Conservation (phyloP, 495 filamentous ascomycete genomes). For the Lasiosphaeris hirsuta region DNA sequence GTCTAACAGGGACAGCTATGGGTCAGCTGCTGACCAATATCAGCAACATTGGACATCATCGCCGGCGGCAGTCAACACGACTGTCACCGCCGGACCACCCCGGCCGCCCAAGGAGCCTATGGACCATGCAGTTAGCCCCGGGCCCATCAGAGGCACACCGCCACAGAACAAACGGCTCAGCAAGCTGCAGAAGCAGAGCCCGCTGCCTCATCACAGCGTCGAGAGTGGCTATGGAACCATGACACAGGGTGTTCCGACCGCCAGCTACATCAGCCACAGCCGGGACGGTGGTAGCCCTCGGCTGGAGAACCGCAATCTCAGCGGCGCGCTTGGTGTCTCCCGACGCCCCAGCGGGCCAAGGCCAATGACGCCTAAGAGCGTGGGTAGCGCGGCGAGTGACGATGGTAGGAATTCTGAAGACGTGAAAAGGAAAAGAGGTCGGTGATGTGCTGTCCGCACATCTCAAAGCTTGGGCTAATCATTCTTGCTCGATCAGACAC, state of each 20-base stretch:
- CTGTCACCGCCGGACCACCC: conserved; percentile 34
- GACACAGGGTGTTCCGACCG: conserved; percentile 39
- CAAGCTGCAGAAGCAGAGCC: conserved; percentile 43
- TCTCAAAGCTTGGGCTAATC: background rate
- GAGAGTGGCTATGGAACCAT: conserved; percentile 50
- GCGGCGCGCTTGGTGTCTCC: conserved; percentile 40
- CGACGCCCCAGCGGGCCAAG: conserved; percentile 50
- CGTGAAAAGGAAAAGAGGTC: conserved; percentile 50
- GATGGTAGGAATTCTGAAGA: conserved; percentile 34
- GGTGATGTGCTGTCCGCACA: conserved; percentile 10
- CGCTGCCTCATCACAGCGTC: conserved; percentile 44
- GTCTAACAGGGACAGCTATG: conserved; percentile 45
- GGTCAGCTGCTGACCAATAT: conserved; percentile 27
- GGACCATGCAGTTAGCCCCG: conserved; percentile 24
- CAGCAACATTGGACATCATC: conserved; percentile 42
- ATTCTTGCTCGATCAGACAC: conserved; percentile 40
- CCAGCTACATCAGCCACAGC: conserved; percentile 34
- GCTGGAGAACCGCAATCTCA: conserved; percentile 46
- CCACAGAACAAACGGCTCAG: conserved; percentile 37
- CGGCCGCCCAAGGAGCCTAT: conserved; percentile 53
- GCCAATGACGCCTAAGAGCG: conserved; percentile 49
- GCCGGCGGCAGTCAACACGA: conserved; percentile 27
- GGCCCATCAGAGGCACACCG: conserved; percentile 25
- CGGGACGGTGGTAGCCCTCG: conserved; percentile 36
- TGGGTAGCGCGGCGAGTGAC: conserved; percentile 19